Percentiles rank a stretch among this genome's conserved stretches.
These are phyloP conservation scores for Biscogniauxia mediterranea DNA, from an alignment of 2,329 filamentous ascomycete species.

Conservation along the genomic window DNA sequence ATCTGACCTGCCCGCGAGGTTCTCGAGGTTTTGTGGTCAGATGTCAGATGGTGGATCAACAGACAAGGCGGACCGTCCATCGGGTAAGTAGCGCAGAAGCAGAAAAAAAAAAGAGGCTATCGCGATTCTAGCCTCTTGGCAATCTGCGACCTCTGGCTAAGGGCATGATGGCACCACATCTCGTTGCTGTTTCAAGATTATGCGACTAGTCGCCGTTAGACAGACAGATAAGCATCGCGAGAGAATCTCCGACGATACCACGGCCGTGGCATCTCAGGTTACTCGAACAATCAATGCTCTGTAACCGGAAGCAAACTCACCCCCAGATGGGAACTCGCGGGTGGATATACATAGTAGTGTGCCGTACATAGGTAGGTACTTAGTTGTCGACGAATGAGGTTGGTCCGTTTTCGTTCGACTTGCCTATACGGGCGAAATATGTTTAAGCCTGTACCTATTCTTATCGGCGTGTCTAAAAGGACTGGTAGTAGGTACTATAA, in stretches of 20 bases:
- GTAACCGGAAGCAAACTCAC: slow-evolving; percentile 18
- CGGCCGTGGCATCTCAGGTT: slow-evolving; percentile 12
- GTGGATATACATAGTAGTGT: background rate
- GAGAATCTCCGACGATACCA: slow-evolving; percentile 1
- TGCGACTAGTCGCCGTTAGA: background rate
- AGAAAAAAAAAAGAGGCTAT: background rate
- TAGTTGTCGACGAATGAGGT: slow-evolving; percentile 17
- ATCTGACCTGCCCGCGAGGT: background rate
- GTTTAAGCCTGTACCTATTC: slow-evolving; percentile 10
- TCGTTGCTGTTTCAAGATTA: slow-evolving; percentile 17
- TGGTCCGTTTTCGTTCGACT: slow-evolving; percentile 8
- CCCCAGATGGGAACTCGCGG: slow-evolving; percentile 16
- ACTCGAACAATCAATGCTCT: slow-evolving; percentile 5
- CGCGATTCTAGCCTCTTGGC: slow-evolving; percentile 11
- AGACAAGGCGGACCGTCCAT: background rate
- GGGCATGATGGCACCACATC: slow-evolving; percentile 3
- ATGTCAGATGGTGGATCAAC: background rate
- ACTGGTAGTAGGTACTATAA: too few species aligned
- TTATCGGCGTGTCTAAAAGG: too few species aligned
- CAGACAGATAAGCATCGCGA: background rate
- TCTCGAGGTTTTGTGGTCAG: background rate
- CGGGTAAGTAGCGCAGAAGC: background rate
- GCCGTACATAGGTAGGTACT: too few species aligned
- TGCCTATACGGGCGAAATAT: slow-evolving; percentile 17
- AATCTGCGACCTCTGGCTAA: slow-evolving; percentile 14